Conservation (phyloP, 2,329 filamentous ascomycete species). For the Aspergillus puulaauensis region DNA sequence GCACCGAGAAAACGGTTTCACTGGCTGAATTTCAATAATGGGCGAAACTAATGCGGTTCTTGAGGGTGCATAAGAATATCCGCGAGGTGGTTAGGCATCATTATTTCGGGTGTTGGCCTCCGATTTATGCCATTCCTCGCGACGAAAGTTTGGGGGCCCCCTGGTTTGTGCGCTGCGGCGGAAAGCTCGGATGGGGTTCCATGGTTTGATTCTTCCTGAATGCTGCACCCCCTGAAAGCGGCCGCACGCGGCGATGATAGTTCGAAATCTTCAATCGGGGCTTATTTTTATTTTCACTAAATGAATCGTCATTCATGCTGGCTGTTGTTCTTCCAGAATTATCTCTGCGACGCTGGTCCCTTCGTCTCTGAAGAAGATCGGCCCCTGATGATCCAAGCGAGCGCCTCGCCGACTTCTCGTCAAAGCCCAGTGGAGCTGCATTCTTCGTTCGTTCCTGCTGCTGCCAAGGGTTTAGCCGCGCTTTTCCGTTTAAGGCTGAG, state of each 20-base stretch:
- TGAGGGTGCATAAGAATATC: neutral
- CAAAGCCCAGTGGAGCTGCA: too few species aligned
- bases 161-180: conserved; percentile 16
- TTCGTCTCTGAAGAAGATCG: too few species aligned
- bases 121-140: neutral
- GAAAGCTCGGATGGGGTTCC: conserved; percentile 22
- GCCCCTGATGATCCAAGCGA: too few species aligned
- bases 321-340: too few species aligned
- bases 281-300: neutral
- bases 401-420: too few species aligned
- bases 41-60: neutral
- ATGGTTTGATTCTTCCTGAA: conserved; percentile 11
- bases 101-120: neutral
- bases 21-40: neutral
- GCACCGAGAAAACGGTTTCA: neutral
- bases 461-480: too few species aligned
- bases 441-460: too few species aligned
- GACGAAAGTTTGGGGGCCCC: neutral
- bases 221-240: conserved; percentile 14
- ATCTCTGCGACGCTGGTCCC: too few species aligned
- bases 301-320: too few species aligned
- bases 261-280: neutral
- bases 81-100: neutral
- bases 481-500: too few species aligned
- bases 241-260: neutral